A percentile compares a stretch with the other conserved stretches of the same genome.
phyloP scores from a whole-genome alignment of 2,329 filamentous ascomycete genomes.

The Blastomyces emzantsi region DNA sequence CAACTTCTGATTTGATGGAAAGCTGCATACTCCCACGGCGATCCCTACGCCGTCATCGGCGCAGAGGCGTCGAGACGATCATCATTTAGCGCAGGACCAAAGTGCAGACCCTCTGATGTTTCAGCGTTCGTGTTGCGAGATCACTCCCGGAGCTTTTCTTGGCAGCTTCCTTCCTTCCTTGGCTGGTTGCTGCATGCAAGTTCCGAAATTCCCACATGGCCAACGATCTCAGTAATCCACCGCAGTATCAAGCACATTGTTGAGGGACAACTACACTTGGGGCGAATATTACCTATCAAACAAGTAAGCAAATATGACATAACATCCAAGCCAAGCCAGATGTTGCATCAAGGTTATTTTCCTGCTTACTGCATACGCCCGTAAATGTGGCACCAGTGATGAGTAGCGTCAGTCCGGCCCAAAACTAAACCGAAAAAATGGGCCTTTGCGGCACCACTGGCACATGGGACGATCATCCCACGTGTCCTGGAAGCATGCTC shows the following conservation, averaged over 20 bases:
- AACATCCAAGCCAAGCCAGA: background rate
- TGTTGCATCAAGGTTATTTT: background rate
- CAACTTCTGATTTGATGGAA: slow-evolving; percentile 1
- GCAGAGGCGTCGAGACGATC: background rate
- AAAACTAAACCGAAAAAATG: slow-evolving; percentile 6
- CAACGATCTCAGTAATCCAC: background rate
- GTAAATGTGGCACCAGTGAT: slow-evolving; percentile 5
- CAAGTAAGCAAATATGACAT: background rate
- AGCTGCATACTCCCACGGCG: background rate
- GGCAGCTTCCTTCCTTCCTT: background rate
- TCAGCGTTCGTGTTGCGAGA: background rate
- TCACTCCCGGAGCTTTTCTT: background rate
- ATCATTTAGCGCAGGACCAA: slow-evolving; percentile 2
- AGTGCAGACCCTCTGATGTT: slow-evolving; percentile 2
- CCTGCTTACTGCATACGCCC: background rate
- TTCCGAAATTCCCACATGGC: background rate
- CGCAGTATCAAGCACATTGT: background rate
- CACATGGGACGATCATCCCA: slow-evolving; percentile 9
- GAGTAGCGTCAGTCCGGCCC: background rate
- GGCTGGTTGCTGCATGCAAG: background rate
- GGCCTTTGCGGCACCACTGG: slow-evolving; percentile 8
- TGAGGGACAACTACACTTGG: background rate
- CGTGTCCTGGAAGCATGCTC: slow-evolving; percentile 6
- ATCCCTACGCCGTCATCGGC: slow-evolving; percentile 2
- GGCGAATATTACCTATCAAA: background rate